These are phyloP conservation scores for Naegleria gruberi DNA, from an alignment of 208 protist genomes.

Conservation along the genomic window DNA sequence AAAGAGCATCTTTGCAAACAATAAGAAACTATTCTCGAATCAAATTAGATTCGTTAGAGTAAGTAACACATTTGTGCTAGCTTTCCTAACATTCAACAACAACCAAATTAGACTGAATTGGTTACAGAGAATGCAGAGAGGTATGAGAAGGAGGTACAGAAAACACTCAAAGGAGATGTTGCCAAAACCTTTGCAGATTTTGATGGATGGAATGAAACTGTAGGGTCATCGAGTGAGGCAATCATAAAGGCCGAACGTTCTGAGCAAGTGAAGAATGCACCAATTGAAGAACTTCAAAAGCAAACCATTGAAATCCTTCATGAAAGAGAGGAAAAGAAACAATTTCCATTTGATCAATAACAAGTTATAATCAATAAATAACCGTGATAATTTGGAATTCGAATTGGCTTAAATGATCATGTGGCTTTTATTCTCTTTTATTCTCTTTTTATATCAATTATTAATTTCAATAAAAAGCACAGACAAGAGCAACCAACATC, in stretches of 20 bases:
- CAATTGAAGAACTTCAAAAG: neutral
- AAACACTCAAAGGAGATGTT: neutral
- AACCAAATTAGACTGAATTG: too few species aligned
- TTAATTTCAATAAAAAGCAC: too few species aligned
- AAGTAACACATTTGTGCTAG: too few species aligned
- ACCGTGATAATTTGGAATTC: too few species aligned
- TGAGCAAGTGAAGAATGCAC: neutral
- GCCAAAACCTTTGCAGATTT: neutral
- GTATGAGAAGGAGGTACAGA: neutral
- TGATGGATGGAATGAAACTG: neutral
- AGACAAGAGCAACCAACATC: too few species aligned
- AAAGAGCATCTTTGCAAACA: too few species aligned
- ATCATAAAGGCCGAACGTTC: neutral
- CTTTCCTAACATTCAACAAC: too few species aligned
- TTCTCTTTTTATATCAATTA: too few species aligned
- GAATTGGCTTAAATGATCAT: too few species aligned
- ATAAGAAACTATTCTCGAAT: too few species aligned
- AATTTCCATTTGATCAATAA: conserved; percentile 3
- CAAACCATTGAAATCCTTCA: neutral
- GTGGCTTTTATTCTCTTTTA: too few species aligned
- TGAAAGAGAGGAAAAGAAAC: neutral
- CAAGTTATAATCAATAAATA: too few species aligned
- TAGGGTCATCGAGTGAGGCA: neutral
- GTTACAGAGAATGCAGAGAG: neutral
- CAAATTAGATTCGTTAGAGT: neutral